Conservation (phyloP, 139 green algal genomes). For the Chlorella vulgaris region DNA sequence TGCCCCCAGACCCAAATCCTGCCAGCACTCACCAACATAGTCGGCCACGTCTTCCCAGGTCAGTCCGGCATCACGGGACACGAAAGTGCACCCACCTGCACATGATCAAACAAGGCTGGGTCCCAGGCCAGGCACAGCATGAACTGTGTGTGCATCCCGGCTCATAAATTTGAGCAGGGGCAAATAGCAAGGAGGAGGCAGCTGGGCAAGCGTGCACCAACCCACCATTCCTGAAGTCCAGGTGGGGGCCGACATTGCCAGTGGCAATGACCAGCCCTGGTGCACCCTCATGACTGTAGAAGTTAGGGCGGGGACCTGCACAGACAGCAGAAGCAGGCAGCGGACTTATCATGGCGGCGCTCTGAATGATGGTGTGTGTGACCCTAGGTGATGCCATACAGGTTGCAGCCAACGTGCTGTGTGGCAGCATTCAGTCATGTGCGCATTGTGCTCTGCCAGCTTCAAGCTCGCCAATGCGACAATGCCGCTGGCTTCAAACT, state of each 20-base stretch:
- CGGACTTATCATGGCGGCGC: too few relatives aligned
- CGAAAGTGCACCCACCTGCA: constrained; percentile 79
- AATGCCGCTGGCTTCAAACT: too few relatives aligned
- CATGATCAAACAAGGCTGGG: background rate
- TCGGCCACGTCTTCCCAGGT: constrained; percentile 89
- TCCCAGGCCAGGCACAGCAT: background rate
- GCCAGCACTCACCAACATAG: constrained; percentile 44
- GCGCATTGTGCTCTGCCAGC: too few relatives aligned
- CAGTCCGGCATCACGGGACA: constrained; percentile 86
- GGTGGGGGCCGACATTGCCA: constrained; percentile 79
- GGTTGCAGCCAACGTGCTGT: too few relatives aligned
- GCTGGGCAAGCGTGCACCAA: too few relatives aligned
- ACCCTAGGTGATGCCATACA: too few relatives aligned
- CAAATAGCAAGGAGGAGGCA: too few relatives aligned
- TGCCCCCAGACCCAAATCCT: too few relatives aligned
- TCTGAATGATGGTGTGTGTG: too few relatives aligned
- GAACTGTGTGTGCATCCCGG: too few relatives aligned
- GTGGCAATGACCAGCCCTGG: constrained; percentile 90
- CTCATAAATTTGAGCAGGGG: background rate
- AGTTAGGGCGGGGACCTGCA: constrained; percentile 55
- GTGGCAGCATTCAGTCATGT: too few relatives aligned
- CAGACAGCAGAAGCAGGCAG: background rate
- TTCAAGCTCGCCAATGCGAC: too few relatives aligned
- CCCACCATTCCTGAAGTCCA: constrained; percentile 38
- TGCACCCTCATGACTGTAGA: constrained; percentile 85